Conservation (phyloP, 768 basidiomycete genomes). For the Myochromella boudieri region DNA sequence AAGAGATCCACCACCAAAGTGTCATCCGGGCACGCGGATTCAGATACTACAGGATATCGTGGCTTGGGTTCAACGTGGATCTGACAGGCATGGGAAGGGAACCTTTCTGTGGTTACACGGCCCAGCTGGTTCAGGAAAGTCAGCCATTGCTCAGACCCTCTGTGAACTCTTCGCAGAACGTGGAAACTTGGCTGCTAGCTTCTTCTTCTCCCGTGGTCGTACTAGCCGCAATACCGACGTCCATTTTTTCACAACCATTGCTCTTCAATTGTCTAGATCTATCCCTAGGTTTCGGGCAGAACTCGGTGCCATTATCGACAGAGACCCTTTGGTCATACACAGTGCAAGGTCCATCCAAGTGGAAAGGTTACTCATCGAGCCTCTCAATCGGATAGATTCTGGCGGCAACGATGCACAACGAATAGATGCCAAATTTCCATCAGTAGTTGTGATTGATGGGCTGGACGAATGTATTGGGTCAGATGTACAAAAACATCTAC, state of each 20-base stretch:
- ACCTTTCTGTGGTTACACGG: too few relatives aligned
- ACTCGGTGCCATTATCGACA: background rate
- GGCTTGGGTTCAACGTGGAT: background rate
- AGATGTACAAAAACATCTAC: constrained; percentile 10
- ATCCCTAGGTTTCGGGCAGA: background rate
- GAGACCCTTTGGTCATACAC: background rate
- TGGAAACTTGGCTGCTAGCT: constrained; percentile 15
- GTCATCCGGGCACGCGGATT: background rate
- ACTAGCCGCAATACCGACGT: constrained; percentile 13
- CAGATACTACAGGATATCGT: background rate
- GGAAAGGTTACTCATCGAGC: background rate
- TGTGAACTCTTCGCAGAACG: constrained; percentile 10
- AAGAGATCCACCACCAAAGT: constrained; percentile 15
- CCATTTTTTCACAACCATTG: background rate
- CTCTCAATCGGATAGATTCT: too few relatives aligned
- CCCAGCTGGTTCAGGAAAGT: too few relatives aligned
- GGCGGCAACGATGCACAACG: too few relatives aligned
- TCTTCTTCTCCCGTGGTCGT: too few relatives aligned
- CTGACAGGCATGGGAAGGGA: background rate
- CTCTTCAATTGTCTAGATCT: background rate
- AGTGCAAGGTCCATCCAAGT: background rate
- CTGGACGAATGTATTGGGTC: constrained; percentile 26
- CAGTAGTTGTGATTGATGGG: constrained; percentile 23
- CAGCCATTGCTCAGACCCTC: too few relatives aligned
- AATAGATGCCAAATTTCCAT: background rate